Conservation (phyloP, 1,284 basidiomycete species). For the Heterobasidion irregulare region DNA sequence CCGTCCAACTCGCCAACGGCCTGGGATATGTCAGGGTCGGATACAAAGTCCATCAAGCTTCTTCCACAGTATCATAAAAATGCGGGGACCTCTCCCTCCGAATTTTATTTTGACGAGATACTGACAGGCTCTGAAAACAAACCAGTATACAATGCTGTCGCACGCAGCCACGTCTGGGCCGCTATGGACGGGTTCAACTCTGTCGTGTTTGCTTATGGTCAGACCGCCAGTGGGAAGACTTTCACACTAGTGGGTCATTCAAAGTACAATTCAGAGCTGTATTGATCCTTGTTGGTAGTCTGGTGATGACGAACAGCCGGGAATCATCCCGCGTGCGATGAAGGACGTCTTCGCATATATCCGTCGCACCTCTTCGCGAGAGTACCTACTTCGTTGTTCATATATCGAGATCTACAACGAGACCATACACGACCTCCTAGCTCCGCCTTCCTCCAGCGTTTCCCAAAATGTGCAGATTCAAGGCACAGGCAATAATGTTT, state of each 20-base stretch:
- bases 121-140: slow-evolving; percentile 82
- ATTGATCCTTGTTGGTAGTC: slow-evolving; percentile 23
- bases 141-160: slow-evolving; percentile 78
- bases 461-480: slow-evolving; percentile 63
- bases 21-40: slow-evolving; percentile 38
- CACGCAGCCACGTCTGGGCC: slow-evolving; percentile 80
- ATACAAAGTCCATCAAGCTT: slow-evolving; percentile 45
- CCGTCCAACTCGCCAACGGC: slow-evolving; percentile 50
- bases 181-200: slow-evolving; percentile 97
- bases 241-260: slow-evolving; percentile 63
- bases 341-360: slow-evolving; percentile 77
- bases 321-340: slow-evolving; percentile 92
- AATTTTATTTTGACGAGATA: slow-evolving; percentile 71
- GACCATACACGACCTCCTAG: slow-evolving; percentile 79
- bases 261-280: slow-evolving; percentile 1
- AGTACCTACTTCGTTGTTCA: slow-evolving; percentile 90
- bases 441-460: slow-evolving; percentile 60
- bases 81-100: slow-evolving; percentile 31
- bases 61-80: slow-evolving; percentile 47
- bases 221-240: slow-evolving; percentile 89
- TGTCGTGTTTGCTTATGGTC: slow-evolving; percentile 91
- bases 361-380: slow-evolving; percentile 63
- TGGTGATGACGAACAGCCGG: slow-evolving; percentile 79
- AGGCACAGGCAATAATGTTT: slow-evolving; percentile 46
- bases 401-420: slow-evolving; percentile 99